Evolutionary conservation across 2,329 filamentous ascomycete species (phyloP).

Genomic region (Tolypocladium amazonense): DNA sequence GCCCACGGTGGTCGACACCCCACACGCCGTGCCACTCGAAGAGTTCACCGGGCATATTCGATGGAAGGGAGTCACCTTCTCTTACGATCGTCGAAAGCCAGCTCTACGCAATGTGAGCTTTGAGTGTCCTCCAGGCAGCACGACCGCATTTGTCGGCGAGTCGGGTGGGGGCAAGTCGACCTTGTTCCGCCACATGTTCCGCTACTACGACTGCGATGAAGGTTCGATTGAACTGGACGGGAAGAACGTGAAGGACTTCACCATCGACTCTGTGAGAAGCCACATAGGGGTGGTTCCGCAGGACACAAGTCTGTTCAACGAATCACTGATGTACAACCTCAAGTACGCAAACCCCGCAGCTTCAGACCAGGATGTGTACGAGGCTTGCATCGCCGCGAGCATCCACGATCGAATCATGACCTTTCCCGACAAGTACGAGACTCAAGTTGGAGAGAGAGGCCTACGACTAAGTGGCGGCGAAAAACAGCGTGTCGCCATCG

Average conservation of each 20-base stretch:
- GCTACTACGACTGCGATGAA: conserved; percentile 80
- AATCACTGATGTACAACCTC: conserved; percentile 89
- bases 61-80: conserved; percentile 83
- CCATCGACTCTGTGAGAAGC: conserved; percentile 83
- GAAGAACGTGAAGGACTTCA: conserved; percentile 71
- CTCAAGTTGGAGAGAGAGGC: conserved; percentile 84
- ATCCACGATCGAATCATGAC: conserved; percentile 87
- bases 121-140: conserved; percentile 78
- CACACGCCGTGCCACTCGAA: conserved; percentile 50
- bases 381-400: conserved; percentile 74
- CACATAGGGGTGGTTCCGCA: conserved; percentile 96
- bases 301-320: conserved; percentile 92
- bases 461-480: conserved; percentile 81
- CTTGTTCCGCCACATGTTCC: conserved; percentile 88
- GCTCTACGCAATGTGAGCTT: conserved; percentile 79
- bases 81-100: conserved; percentile 78
- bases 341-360: conserved; percentile 77
- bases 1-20: conserved; percentile 76
- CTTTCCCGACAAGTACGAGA: conserved; percentile 81
- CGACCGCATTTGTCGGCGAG: conserved; percentile 90
- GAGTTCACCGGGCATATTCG: conserved; percentile 70
- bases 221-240: conserved; percentile 81
- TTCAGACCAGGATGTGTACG: conserved; percentile 70
- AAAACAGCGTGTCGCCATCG: conserved; percentile 89
- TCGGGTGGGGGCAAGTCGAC: conserved; percentile 97